Evolutionary conservation across 345 rosid genomes (phyloP).

Genomic region (Eucalyptus victrix): DNA sequence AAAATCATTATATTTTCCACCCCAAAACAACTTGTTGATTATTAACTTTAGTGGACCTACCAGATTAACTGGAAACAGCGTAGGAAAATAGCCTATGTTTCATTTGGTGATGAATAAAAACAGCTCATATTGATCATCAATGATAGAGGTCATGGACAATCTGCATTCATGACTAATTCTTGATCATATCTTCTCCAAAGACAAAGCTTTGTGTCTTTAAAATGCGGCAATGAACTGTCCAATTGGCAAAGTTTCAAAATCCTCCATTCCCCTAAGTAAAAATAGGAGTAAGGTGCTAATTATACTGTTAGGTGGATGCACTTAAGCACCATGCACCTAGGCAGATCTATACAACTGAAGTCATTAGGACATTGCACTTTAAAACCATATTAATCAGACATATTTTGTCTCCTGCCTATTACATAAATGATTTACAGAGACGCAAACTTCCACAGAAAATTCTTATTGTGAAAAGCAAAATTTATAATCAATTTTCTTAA

Average conservation of each 20-base stretch:
- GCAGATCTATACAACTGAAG: neutral
- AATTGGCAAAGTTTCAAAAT: neutral
- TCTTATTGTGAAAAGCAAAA: neutral
- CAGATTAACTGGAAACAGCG: neutral
- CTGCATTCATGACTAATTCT: neutral
- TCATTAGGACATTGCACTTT: neutral
- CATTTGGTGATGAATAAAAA: neutral
- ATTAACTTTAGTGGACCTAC: neutral
- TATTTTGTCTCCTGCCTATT: neutral
- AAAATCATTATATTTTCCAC: neutral
- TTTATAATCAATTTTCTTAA: neutral
- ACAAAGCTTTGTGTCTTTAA: neutral
- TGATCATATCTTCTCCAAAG: neutral
- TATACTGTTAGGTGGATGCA: neutral
- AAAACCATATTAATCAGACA: neutral
- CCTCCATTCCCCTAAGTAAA: neutral
- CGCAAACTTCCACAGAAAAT: neutral
- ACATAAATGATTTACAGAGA: neutral
- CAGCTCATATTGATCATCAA: neutral
- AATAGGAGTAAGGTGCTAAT: neutral
- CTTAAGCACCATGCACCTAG: neutral
- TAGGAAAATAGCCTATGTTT: neutral
- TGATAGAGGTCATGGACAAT: neutral
- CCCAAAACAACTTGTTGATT: neutral
- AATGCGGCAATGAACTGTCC: neutral